phyloP scores from a whole-genome alignment of 305 asterid species.

The Caryopteris hybrid region DNA sequence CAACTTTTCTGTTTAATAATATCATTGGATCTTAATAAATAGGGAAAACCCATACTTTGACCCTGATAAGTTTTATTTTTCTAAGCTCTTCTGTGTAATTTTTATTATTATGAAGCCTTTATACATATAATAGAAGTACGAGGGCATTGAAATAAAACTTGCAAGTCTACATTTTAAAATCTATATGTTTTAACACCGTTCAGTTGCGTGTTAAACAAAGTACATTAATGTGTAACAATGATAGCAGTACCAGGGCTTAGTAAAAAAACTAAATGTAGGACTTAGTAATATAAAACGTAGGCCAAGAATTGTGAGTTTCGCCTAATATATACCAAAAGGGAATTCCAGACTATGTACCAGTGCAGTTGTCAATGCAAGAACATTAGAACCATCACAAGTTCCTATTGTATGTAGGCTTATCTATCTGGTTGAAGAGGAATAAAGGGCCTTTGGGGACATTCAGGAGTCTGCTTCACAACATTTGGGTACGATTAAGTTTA shows the following conservation, averaged over 20 bases:
- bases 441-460: neutral
- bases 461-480: neutral
- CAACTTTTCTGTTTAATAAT: neutral
- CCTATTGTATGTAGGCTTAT: neutral
- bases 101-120: no score
- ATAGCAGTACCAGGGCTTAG: neutral
- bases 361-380: neutral
- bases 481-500: neutral
- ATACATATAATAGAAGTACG: no score
- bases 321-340: neutral
- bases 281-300: neutral
- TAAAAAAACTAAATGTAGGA: neutral
- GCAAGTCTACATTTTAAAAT: neutral
- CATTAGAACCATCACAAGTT: neutral
- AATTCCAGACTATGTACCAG: neutral
- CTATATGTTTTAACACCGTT: neutral
- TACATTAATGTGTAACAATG: no score
- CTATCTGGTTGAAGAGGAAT: neutral
- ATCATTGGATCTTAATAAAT: neutral
- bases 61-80: neutral
- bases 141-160: no score
- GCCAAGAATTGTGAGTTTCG: neutral
- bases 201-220: neutral
- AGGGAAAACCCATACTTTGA: neutral
- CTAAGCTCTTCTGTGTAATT: neutral